Evolutionary conservation across 129 eudicot species (phyloP), one percentile per base, ranked within the genome.

Genomic region (Flaveria linearis): DNA sequence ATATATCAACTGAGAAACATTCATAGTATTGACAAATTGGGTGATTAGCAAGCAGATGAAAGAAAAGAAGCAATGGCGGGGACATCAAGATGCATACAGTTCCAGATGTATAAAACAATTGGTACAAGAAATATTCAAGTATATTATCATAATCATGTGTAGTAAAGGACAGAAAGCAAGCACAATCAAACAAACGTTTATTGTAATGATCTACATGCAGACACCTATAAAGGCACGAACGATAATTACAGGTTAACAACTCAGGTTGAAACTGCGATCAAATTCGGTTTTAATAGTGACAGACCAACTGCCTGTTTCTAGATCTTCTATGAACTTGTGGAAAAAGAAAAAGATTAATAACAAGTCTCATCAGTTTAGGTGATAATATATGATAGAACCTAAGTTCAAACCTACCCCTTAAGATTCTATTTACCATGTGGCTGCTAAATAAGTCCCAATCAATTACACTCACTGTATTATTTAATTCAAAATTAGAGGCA

Each of bases 191-290:
- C 41, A 42, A 52, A 25, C 55, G 70, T 28, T 66, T 74, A 80
- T 42, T 53, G n/a, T 80, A 53, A 42, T 73, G 58, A 74, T 66
- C 41, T 25, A 49, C 56, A 57, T 20, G 71, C 65, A 36, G 33
- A 30, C 53, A 11, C 56, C 76, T 68, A 74, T 45, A 66, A 49
- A 9, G 56, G 73, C 67, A 63, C 33, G 41, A 46, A 30, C 51
- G 85, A 82, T 53, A 43, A 66, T 82, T 50, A 82, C 78, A 76
- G 61, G 55, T 42, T 71, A 82, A 76, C 78, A 76, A 76, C 82
- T 46, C 39, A 17, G 75, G 58, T 76, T 81, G 78, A 82, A 61
- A 41, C 53, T 46, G 25, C 46, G 46, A 77, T 46, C 17, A 50
- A 60, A 49, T 58, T 72, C 22, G 28, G 61, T 36, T 71, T 18